Evolutionary conservation across 352 stramenopile genomes (phyloP).

Genomic region (Plasmopara halstedii): DNA sequence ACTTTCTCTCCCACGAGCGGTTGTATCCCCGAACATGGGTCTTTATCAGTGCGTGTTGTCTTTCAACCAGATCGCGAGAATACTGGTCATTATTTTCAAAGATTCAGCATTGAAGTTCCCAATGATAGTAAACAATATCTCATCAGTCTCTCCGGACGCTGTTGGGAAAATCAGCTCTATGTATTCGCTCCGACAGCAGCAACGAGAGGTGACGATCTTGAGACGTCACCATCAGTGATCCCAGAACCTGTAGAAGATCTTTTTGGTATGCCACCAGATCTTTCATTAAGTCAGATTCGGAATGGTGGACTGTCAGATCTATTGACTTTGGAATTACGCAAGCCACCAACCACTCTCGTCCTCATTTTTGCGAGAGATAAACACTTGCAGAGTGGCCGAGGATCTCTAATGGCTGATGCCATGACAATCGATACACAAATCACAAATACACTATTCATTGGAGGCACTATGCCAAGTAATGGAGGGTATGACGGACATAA

Average conservation of each 20-base stretch:
- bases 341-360: conserved; percentile 29
- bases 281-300: conserved; percentile 26
- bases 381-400: conserved; percentile 28
- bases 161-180: conserved; percentile 78
- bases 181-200: conserved; percentile 30
- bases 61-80: conserved; percentile 63
- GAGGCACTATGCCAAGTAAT: conserved; percentile 29
- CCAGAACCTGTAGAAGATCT: conserved; percentile 44
- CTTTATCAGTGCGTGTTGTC: conserved; percentile 41
- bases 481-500: conserved; percentile 15
- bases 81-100: conserved; percentile 42
- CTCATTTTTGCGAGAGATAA: too few species aligned
- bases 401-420: conserved; percentile 6
- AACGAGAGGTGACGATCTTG: neutral
- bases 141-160: conserved; percentile 41
- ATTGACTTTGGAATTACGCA: conserved; percentile 31
- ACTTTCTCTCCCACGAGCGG: conserved; percentile 54
- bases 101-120: conserved; percentile 58
- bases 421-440: conserved; percentile 1
- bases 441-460: conserved; percentile 35
- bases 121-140: conserved; percentile 69
- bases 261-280: conserved; percentile 53
- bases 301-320: conserved; percentile 9
- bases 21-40: conserved; percentile 49
- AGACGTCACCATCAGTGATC: conserved; percentile 5